A percentile compares a stretch with the other conserved stretches of the same genome.
Conservation (phyloP, 352 stramenopile genomes). For the Thalassiosira sp. region DNA sequence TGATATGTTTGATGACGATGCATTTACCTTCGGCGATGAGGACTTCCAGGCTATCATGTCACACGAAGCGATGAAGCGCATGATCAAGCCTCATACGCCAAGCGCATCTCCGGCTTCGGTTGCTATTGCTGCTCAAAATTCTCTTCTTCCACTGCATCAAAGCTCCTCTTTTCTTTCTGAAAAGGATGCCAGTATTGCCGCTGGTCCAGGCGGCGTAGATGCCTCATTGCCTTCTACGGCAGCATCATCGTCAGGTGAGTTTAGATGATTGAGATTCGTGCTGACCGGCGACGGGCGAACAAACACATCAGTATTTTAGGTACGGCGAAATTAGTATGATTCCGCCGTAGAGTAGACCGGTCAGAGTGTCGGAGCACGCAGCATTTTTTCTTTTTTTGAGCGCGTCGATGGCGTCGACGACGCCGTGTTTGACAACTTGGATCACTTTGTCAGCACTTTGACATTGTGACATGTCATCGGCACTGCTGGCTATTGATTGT, state of each 20-base stretch:
- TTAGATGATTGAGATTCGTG: neutral
- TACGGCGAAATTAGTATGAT: too few species aligned
- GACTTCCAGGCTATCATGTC: conserved; percentile 46
- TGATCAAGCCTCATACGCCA: conserved; percentile 1
- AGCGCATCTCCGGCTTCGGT: conserved; percentile 1
- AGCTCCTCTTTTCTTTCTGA: neutral
- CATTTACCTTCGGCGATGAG: conserved; percentile 55
- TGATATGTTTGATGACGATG: conserved; percentile 57
- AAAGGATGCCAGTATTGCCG: neutral
- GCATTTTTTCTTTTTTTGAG: neutral
- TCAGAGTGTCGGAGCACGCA: neutral
- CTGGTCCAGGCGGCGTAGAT: conserved; percentile 10
- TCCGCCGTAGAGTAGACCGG: neutral
- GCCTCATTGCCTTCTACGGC: conserved; percentile 6
- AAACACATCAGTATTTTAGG: too few species aligned
- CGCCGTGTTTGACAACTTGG: neutral
- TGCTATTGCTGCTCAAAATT: neutral
- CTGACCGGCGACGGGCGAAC: too few species aligned
- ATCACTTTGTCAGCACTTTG: too few species aligned
- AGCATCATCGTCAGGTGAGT: conserved; percentile 35
- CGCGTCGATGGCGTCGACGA: neutral
- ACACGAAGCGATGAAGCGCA: conserved; percentile 25
- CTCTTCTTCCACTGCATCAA: conserved; percentile 17
- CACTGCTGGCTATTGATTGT: too few species aligned
- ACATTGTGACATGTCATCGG: too few species aligned